These are phyloP conservation scores for Chlorokybus atmophyticus DNA, from an alignment of 139 green algal genomes.

Conservation along the genomic window DNA sequence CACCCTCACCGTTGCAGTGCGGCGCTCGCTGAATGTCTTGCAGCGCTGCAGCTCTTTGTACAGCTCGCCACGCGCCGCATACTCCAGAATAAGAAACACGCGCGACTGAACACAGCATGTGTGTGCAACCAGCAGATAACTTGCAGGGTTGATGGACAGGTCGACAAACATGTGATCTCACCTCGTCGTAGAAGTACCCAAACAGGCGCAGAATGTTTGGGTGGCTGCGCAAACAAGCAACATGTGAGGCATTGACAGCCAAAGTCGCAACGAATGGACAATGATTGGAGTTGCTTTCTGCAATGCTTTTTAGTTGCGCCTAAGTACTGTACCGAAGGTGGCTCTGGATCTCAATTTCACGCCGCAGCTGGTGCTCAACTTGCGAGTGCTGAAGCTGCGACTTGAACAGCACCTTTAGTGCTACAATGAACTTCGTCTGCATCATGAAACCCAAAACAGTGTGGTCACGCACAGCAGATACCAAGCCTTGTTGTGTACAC, in stretches of 20 bases:
- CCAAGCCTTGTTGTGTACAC: too few species aligned
- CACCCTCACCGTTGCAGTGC: conserved; percentile 48
- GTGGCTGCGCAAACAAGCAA: conserved; percentile 36
- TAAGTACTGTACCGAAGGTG: conserved; percentile 80
- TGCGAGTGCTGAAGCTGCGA: conserved; percentile 83
- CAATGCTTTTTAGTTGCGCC: too few species aligned
- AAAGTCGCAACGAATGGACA: too few species aligned
- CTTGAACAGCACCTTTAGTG: conserved; percentile 97
- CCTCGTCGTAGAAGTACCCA: conserved; percentile 92
- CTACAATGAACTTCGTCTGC: conserved; percentile 51
- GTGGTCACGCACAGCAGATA: neutral
- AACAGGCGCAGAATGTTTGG: conserved; percentile 93
- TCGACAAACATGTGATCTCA: too few species aligned
- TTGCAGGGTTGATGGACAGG: neutral
- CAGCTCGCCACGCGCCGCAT: conserved; percentile 77
- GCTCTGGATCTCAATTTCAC: conserved; percentile 97
- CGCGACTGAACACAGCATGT: conserved; percentile 13
- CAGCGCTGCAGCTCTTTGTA: conserved; percentile 84
- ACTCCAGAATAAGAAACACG: conserved; percentile 98
- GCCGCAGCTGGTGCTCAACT: conserved; percentile 92
- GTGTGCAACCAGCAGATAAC: neutral
- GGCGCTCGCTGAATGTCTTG: conserved; percentile 63
- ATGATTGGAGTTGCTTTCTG: too few species aligned
- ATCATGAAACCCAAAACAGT: neutral
- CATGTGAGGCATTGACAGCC: too few species aligned